Conservation (phyloP, 441 rosid species). For the Syzygium syzygioides region DNA sequence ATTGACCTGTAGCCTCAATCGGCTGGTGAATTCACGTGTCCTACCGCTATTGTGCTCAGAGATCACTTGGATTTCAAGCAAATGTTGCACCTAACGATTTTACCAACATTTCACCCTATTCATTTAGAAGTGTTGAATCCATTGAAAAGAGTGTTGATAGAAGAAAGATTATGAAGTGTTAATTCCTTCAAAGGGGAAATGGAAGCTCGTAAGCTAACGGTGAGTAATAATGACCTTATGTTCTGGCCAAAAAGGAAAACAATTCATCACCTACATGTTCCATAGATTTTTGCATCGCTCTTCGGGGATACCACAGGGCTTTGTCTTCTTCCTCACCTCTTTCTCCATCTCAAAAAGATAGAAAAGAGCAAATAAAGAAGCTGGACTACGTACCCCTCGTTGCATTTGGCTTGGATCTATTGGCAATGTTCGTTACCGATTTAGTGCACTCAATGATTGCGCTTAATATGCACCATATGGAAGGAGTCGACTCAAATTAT, state of each 20-base stretch:
- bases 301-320: background rate
- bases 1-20: background rate
- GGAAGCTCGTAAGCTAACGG: background rate
- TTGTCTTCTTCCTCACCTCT: background rate
- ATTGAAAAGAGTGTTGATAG: background rate
- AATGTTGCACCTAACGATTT: background rate
- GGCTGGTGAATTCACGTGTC: background rate
- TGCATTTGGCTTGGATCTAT: background rate
- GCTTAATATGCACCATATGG: background rate
- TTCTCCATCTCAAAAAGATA: background rate
- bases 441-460: background rate
- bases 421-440: background rate
- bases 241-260: background rate
- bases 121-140: no score
- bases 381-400: background rate
- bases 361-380: background rate
- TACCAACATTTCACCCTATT: background rate
- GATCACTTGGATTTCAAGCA: background rate
- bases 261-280: background rate
- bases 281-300: background rate
- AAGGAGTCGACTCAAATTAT: background rate
- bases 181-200: background rate
- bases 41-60: background rate
- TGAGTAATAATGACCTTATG: background rate
- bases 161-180: background rate